Evolutionary conservation across 2,329 filamentous ascomycete species (phyloP).

Genomic region (Fusarium liriodendri): DNA sequence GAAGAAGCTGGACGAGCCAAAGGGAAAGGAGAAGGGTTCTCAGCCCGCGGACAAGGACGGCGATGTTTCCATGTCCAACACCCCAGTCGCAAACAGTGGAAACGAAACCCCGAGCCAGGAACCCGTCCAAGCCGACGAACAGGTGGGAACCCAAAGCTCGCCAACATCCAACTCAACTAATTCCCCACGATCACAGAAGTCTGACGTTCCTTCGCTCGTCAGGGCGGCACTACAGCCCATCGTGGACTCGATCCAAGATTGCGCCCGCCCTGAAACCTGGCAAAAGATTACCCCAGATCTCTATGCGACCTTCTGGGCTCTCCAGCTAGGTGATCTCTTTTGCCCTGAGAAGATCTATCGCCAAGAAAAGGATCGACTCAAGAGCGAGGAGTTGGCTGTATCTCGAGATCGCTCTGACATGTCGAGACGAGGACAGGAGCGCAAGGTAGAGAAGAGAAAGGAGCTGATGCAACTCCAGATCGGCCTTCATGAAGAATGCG

Average conservation of each 20-base stretch:
- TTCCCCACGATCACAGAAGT: conserved; percentile 44
- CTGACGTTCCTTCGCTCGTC: conserved; percentile 49
- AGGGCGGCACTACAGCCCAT: conserved; percentile 71
- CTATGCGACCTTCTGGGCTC: conserved; percentile 92
- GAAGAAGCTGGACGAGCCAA: conserved; percentile 47
- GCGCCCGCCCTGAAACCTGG: conserved; percentile 73
- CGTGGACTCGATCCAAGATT: conserved; percentile 73
- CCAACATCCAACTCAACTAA: conserved; percentile 40
- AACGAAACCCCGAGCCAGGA: conserved; percentile 45
- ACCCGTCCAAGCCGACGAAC: conserved; percentile 45
- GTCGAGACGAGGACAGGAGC: conserved; percentile 73
- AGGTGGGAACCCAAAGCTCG: conserved; percentile 43
- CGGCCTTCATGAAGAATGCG: conserved; percentile 78
- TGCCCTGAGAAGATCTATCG: conserved; percentile 83
- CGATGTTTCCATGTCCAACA: conserved; percentile 64
- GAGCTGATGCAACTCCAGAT: conserved; percentile 75
- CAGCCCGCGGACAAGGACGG: conserved; percentile 62
- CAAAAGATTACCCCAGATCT: conserved; percentile 81
- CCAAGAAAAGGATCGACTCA: conserved; percentile 76
- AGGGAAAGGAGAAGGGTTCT: conserved; percentile 43
- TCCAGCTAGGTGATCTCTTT: conserved; percentile 84
- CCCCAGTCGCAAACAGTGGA: conserved; percentile 43
- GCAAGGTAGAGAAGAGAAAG: conserved; percentile 73
- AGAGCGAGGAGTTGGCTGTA: conserved; percentile 74
- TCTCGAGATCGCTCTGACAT: conserved; percentile 79